Conservation (phyloP, 805 yeast genomes). For the Yarrowia phangngaensis region DNA sequence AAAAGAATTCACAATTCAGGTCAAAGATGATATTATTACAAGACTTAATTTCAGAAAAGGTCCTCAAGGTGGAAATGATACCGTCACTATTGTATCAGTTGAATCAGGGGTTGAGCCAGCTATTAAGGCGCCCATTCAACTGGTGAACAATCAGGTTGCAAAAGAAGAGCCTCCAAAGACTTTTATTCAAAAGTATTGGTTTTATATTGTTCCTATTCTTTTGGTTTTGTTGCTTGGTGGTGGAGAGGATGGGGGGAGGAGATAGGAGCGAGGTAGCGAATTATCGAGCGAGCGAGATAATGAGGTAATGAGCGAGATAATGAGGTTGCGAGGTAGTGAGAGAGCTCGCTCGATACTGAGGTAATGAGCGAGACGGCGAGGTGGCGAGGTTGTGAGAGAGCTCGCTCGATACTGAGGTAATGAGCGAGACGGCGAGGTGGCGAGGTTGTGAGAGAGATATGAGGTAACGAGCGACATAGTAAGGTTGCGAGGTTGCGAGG, state of each 20-base stretch:
- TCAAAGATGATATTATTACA: conserved; percentile 5
- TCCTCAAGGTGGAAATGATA: conserved; percentile 1
- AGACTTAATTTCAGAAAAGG: conserved; percentile 2
- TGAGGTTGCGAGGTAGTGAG: no score
- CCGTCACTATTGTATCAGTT: not conserved
- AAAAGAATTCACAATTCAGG: conserved; percentile 3
- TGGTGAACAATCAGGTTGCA: conserved; percentile 34
- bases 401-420: no score
- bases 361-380: no score
- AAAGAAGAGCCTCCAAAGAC: conserved; percentile 32
- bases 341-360: no score
- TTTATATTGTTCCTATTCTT: conserved; percentile 34
- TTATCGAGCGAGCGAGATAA: no score
- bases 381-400: no score
- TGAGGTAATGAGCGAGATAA: no score
- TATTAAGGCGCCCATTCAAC: conserved; percentile 31
- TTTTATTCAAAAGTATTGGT: conserved; percentile 37
- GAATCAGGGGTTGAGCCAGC: conserved; percentile 31
- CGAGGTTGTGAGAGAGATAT: no score
- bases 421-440: not conserved
- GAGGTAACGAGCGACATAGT: no score
- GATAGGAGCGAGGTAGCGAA: no score
- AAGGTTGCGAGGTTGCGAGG: no score
- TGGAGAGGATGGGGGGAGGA: conserved; percentile 23
- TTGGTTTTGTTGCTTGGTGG: conserved; percentile 33